A percentile compares a stretch with the other conserved stretches of the same genome.
phyloP scores from a whole-genome alignment of 2,329 filamentous ascomycete genomes.

The Xylaria arbuscula region DNA sequence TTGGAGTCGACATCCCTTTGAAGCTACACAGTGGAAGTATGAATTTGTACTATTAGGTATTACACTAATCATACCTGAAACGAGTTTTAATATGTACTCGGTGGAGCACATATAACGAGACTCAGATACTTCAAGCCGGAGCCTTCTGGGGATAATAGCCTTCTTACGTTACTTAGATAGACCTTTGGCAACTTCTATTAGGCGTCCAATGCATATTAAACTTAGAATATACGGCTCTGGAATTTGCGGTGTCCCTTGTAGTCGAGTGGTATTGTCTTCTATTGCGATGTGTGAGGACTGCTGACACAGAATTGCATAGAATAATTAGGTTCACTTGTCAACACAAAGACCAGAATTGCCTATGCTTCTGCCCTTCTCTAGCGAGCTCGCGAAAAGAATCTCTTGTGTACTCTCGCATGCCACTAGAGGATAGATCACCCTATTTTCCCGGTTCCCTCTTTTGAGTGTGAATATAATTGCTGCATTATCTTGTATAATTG shows the following conservation, averaged over 20 bases:
- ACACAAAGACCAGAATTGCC: background rate
- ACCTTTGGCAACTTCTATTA: conserved; percentile 1
- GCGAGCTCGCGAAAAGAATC: too few relatives aligned
- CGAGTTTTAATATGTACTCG: background rate
- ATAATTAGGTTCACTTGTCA: background rate
- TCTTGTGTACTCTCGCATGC: too few relatives aligned
- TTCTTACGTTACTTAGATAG: conserved; percentile 1
- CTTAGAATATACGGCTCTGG: conserved; percentile 12
- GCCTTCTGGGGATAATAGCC: background rate
- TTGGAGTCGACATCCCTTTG: conserved; percentile 10
- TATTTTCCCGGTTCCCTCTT: too few relatives aligned
- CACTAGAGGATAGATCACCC: too few relatives aligned
- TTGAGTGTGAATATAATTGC: too few relatives aligned
- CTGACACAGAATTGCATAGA: background rate
- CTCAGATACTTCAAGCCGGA: background rate
- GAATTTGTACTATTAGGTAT: background rate
- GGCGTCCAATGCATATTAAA: conserved; percentile 15
- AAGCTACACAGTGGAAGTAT: conserved; percentile 13
- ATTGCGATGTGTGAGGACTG: background rate
- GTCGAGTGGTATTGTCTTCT: background rate
- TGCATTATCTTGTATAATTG: too few relatives aligned
- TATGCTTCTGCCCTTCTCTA: background rate
- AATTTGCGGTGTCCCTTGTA: background rate
- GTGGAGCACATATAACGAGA: background rate
- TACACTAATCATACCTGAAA: background rate